Conservation (phyloP, 768 basidiomycete species). For the Rhodotorula babjevae region DNA sequence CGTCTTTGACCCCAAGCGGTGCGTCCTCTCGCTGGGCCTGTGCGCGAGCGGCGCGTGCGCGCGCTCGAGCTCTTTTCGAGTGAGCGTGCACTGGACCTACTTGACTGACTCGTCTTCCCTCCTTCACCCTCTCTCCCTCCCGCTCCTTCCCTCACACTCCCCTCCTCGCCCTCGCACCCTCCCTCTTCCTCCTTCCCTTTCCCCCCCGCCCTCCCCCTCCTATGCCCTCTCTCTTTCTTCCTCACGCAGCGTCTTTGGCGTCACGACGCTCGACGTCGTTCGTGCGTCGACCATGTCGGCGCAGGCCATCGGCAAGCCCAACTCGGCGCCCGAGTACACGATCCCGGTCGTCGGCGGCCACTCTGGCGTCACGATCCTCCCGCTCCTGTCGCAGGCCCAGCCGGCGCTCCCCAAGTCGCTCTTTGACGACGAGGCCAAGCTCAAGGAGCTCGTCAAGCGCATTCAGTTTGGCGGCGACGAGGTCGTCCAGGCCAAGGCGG, state of each 20-base stretch:
- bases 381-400: constrained; percentile 83
- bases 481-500: constrained; percentile 96
- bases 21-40: no score
- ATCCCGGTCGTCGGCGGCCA: constrained; percentile 94
- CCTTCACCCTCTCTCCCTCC: no score
- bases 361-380: constrained; percentile 89
- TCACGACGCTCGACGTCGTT: constrained; percentile 91
- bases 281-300: constrained; percentile 93
- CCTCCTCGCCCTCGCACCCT: background rate
- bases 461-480: constrained; percentile 97
- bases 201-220: no score
- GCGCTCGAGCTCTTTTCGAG: no score
- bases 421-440: constrained; percentile 45
- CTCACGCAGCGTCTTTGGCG: constrained; percentile 75
- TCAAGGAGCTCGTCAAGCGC: constrained; percentile 67
- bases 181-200: no score
- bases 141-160: background rate
- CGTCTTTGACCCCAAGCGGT: constrained; percentile 89
- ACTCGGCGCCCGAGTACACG: constrained; percentile 53
- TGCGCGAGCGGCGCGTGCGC: no score
- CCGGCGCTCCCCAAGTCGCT: constrained; percentile 60
- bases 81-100: no score
- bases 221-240: no score
- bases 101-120: no score
- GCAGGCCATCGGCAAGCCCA: constrained; percentile 62